Base-by-base conservation (phyloP, 2,329 filamentous ascomycete species). In the Bretziella fagacearum region DNA sequence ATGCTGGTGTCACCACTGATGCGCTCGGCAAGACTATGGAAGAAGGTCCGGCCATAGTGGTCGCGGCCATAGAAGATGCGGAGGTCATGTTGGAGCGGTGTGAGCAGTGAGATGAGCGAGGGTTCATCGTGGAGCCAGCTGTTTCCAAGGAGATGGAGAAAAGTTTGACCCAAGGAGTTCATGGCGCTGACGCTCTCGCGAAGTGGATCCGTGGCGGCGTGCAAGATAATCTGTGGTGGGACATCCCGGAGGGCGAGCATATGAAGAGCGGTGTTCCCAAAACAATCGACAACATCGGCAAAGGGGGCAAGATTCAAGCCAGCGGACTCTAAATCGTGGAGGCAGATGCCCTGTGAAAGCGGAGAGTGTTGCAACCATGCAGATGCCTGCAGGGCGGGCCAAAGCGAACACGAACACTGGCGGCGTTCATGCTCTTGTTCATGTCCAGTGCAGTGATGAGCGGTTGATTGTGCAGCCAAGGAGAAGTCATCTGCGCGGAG, bases 31-130 rank as follows among this genome's bases (percentile, higher is more conserved):
- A 69, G 56, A 3, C 65, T 56, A 53, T 76, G 72, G 25, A 72
- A 70, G 37, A 70, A 62, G 4, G 63, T 73, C 32, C 72, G 68
- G 1, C 71, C 71, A 51, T 71, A 74, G 30, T 62, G 56, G 52
- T 76, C 72, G 11, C 58, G 57, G 2, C 56, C 54, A 17, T 59
- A 58, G 1, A 62, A 44, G 1, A 51, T 43, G 1, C 52, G 41
- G 4, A 60, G 40, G 8, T 69, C 51, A 2, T 56, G 49, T 0
- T 37, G 48, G 10, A 63, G 53, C 6, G 61, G 55, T 40, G 48
- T 55, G 27, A 52, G 53, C 23, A 61, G 50, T 1, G 8, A 39
- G 4, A 45, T 13, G 6, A 47, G 30, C 11, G 20, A 17, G 3
- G 56, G 55, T 3, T 55, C 48, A 6, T 54, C 54, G 3, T 53